Evolutionary conservation across 148 eudicot genomes (phyloP), one percentile per base, ranked within the genome.

Genomic region (Spergularia bocconei): DNA sequence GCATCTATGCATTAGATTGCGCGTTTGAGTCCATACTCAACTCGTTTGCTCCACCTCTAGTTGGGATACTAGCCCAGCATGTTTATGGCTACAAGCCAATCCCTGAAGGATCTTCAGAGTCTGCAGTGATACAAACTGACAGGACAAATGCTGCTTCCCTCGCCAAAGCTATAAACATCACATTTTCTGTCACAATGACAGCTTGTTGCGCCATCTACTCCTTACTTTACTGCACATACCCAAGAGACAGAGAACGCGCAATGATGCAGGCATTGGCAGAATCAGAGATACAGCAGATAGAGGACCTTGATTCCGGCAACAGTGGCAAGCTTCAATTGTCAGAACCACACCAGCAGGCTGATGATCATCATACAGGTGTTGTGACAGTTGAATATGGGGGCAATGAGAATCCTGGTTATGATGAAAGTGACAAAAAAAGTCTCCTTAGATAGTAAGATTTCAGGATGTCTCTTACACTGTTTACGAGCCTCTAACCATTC

Each of bases 241-340:
- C 98, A 0, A 86, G 91, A 77, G 98, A 94, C 71, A 90, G 91
- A 60, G 97, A 91, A 1, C 83, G 88, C 0, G 97, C 98, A 11
- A 83, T 78, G 66, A 90, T 90, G 97, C 81, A 87, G 11, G 85
- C 87, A 36, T 58, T 88, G 36, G 78, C 86, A 13, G 93, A 88
- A 17, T 81, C 89, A 13, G 91, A 91, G 74, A 77, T 85, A 81
- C 85, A 75, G 59, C 55, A 63, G 36, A 67, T 87, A 12, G 87
- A 85, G 11, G 66, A 20, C 1, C 67, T 58, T 7, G 77, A 71
- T 57, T 44, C 53, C 20, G 78, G 50, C 47, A 73, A 60, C 48
- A 33, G 16, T 20, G 6, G 19, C 48, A 72, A 50, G 41, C 77
- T 65, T 16, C 63, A 73, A 19, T 55, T 62, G 38, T 53, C 69